phyloP scores from a whole-genome alignment of 345 rosid genomes.

The Triadica sebifera region DNA sequence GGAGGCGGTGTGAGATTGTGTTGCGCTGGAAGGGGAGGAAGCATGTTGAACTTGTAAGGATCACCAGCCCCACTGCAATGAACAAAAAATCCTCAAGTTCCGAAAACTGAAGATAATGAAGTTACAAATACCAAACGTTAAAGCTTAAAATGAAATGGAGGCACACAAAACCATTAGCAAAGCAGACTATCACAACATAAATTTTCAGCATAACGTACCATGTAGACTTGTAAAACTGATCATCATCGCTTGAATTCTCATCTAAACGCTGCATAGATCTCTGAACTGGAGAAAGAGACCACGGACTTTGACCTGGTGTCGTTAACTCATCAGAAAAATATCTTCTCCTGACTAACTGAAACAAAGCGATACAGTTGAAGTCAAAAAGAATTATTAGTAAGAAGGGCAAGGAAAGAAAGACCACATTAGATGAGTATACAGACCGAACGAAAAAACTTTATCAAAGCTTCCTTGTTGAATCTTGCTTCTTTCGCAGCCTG shows the following conservation, averaged over 20 bases:
- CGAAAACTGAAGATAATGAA: background rate
- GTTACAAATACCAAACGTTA: background rate
- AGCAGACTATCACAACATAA: background rate
- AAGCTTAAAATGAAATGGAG: background rate
- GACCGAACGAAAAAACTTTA: constrained; percentile 78
- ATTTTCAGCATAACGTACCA: constrained; percentile 40
- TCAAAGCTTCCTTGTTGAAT: constrained; percentile 87
- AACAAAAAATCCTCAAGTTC: background rate
- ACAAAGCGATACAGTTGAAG: constrained; percentile 12
- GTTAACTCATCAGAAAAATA: constrained; percentile 84
- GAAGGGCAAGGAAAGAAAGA: background rate
- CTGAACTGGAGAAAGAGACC: constrained; percentile 66
- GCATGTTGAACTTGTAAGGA: constrained; percentile 63
- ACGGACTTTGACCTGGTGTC: constrained; percentile 55
- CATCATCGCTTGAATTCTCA: constrained; percentile 67
- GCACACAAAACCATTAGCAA: background rate
- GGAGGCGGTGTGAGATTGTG: constrained; percentile 96
- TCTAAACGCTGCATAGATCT: constrained; percentile 67
- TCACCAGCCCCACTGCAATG: constrained; percentile 59
- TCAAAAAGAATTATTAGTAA: background rate
- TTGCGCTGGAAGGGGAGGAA: constrained; percentile 92
- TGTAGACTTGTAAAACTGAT: constrained; percentile 52
- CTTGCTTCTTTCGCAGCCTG: constrained; percentile 98
- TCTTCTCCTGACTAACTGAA: constrained; percentile 90
- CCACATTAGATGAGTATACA: constrained; percentile 24